These are phyloP conservation scores for Dalechampia spathulata DNA, from an alignment of 441 rosid species.

Conservation along the genomic window DNA sequence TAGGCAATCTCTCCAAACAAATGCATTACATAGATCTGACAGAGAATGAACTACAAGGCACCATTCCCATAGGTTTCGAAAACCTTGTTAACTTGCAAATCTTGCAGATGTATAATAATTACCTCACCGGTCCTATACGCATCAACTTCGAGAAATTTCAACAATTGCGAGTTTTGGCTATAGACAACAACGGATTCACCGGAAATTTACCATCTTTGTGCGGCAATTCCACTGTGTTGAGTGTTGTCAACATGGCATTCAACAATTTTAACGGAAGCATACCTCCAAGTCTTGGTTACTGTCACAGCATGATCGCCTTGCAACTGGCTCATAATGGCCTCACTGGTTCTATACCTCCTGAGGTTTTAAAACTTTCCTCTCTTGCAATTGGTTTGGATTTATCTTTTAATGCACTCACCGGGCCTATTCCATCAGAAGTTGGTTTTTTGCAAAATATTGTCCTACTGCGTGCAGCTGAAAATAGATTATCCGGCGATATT, in stretches of 20 bases:
- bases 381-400: background rate
- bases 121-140: constrained; percentile 8
- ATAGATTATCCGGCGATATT: constrained; percentile 18
- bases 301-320: background rate
- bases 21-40: background rate
- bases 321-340: constrained; percentile 10
- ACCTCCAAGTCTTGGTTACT: constrained; percentile 15
- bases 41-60: background rate
- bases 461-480: constrained; percentile 2
- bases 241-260: background rate
- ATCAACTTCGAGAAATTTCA: constrained; percentile 4
- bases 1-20: constrained; percentile 3
- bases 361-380: constrained; percentile 3
- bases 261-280: constrained; percentile 14
- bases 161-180: background rate
- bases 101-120: background rate
- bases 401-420: constrained; percentile 3
- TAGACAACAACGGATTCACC: background rate
- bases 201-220: constrained; percentile 15
- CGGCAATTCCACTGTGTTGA: constrained; percentile 1
- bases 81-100: background rate
- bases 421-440: constrained; percentile 14
- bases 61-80: background rate
- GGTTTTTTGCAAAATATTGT: constrained; percentile 3
- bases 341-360: constrained; percentile 7